Evolutionary conservation across 176 grass and related monocot species (phyloP).

Genomic region (Cenchrus americanus): DNA sequence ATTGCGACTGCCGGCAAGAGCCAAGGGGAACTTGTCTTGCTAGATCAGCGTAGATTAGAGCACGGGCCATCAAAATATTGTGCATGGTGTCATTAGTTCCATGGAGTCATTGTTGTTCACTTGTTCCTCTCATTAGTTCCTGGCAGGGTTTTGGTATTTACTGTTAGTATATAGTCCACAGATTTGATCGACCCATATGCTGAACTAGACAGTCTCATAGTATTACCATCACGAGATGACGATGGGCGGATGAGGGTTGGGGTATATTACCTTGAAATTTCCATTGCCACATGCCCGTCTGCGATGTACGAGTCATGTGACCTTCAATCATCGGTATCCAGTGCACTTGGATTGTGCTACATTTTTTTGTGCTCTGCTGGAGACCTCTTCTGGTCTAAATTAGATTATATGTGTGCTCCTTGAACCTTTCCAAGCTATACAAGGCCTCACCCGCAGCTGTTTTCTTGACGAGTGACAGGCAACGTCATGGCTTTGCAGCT

Average conservation of each 20-base stretch:
- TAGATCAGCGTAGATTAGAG: constrained; percentile 41
- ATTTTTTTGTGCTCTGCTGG: not conserved
- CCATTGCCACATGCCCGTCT: not conserved
- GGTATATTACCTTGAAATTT: not conserved
- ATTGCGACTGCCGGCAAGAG: constrained; percentile 3
- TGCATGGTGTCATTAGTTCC: not conserved
- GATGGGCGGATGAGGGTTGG: not conserved
- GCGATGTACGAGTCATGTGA: constrained; percentile 7
- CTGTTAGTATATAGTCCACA: constrained; percentile 32
- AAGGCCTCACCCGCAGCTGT: not conserved
- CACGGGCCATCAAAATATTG: not conserved
- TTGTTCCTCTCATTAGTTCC: constrained; percentile 13
- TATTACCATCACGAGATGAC: constrained; percentile 3
- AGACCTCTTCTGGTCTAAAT: not conserved
- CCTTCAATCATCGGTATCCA: not conserved
- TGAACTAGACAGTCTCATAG: not conserved
- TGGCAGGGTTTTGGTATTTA: constrained; percentile 23
- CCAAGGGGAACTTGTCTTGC: not conserved
- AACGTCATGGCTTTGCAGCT: constrained; percentile 12
- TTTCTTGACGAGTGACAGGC: constrained; percentile 16
- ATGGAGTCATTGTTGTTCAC: constrained; percentile 17
- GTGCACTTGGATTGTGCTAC: not conserved
- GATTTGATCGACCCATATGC: not conserved
- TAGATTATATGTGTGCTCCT: not conserved
- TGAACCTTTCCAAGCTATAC: not conserved